A percentile compares a stretch with the other conserved stretches of the same genome.
These are phyloP conservation scores for Ceratopteris richardii DNA, from an alignment of 75 land plant genomes.

Conservation along the genomic window DNA sequence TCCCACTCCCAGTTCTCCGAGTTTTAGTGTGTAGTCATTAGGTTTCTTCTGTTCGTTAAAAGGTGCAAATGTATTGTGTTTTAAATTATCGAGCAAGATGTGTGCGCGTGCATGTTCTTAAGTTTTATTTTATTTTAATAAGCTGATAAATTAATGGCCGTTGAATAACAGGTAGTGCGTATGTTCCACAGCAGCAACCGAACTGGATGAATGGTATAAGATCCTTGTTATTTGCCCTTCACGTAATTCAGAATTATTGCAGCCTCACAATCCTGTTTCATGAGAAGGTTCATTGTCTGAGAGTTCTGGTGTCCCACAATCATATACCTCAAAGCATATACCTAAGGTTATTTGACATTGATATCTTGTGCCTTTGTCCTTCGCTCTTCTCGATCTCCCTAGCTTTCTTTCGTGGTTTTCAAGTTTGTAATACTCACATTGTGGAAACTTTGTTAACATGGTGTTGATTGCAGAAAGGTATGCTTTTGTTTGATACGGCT, in stretches of 20 bases:
- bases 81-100: too few relatives aligned
- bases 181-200: slow-evolving; percentile 66
- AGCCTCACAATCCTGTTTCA: background rate
- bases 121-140: too few relatives aligned
- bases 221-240: background rate
- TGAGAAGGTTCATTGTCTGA: too few relatives aligned
- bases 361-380: background rate
- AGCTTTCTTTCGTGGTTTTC: background rate
- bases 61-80: too few relatives aligned
- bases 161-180: slow-evolving; percentile 90
- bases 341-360: slow-evolving; percentile 48
- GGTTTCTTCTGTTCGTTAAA: too few relatives aligned
- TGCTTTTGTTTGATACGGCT: slow-evolving; percentile 80
- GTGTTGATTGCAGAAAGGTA: slow-evolving; percentile 57
- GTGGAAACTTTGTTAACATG: too few relatives aligned
- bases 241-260: background rate
- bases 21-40: too few relatives aligned
- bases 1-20: too few relatives aligned
- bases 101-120: too few relatives aligned
- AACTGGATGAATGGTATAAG: slow-evolving; percentile 9
- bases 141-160: too few relatives aligned
- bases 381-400: too few relatives aligned
- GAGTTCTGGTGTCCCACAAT: slow-evolving; percentile 2
- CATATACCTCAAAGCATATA: slow-evolving; percentile 55
- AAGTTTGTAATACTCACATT: too few relatives aligned